phyloP scores from a whole-genome alignment of 495 filamentous ascomycete genomes.

The Parathielavia appendiculata region DNA sequence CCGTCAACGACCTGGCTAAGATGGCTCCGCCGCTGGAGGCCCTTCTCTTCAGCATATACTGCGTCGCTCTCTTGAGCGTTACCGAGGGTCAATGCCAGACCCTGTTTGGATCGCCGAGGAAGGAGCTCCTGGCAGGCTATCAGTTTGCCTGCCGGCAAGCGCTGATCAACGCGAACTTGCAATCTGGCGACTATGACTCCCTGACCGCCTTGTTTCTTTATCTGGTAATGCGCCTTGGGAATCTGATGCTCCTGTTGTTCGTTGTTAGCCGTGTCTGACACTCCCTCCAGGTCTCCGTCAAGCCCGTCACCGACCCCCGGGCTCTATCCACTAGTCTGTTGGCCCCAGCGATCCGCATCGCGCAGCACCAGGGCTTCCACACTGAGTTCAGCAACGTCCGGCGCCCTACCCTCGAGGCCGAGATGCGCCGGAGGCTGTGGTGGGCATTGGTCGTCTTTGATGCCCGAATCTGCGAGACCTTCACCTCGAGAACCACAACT shows the following conservation, averaged over 20 bases:
- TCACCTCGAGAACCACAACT: slow-evolving; percentile 32
- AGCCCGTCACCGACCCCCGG: slow-evolving; percentile 42
- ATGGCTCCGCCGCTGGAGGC: slow-evolving; percentile 35
- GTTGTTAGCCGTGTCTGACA: background rate
- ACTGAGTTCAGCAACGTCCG: slow-evolving; percentile 36
- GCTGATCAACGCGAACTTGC: slow-evolving; percentile 43
- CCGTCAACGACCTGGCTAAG: slow-evolving; percentile 28
- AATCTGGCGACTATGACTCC: slow-evolving; percentile 47
- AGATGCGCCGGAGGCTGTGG: slow-evolving; percentile 58
- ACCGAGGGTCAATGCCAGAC: slow-evolving; percentile 37
- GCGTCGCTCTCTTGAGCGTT: slow-evolving; percentile 45
- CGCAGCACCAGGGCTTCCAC: slow-evolving; percentile 51
- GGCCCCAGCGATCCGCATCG: slow-evolving; percentile 49
- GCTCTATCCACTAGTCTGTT: slow-evolving; percentile 52
- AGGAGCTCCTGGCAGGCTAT: slow-evolving; percentile 42
- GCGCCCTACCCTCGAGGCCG: slow-evolving; percentile 44
- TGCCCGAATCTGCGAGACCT: slow-evolving; percentile 45
- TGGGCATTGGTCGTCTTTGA: slow-evolving; percentile 54
- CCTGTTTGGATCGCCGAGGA: slow-evolving; percentile 38
- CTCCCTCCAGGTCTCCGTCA: slow-evolving; percentile 49
- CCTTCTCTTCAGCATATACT: slow-evolving; percentile 58
- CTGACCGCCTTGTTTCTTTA: slow-evolving; percentile 59
- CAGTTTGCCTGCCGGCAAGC: slow-evolving; percentile 54
- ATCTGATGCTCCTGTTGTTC: too few species aligned
- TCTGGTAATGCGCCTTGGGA: slow-evolving; percentile 42